A percentile compares a stretch with the other conserved stretches of the same genome.
These are phyloP conservation scores for Gomphus sp. DNA, from an alignment of 1,284 basidiomycete species.

Conservation along the genomic window DNA sequence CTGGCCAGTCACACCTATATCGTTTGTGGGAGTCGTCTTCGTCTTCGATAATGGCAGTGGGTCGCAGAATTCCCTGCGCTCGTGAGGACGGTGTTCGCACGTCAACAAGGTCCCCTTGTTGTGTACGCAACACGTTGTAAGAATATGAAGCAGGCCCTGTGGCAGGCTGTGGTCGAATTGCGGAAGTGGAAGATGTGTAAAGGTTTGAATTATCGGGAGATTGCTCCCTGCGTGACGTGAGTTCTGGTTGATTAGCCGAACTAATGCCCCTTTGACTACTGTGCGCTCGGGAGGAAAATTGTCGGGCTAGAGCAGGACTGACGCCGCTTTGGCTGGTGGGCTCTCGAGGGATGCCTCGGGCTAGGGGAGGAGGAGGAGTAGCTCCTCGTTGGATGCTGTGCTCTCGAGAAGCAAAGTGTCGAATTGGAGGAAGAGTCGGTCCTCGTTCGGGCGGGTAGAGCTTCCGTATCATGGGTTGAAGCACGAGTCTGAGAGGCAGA, in stretches of 20 bases:
- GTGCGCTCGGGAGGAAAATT: neutral
- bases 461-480: neutral
- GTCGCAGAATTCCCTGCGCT: conserved; percentile 9
- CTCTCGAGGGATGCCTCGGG: too few relatives aligned
- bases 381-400: neutral
- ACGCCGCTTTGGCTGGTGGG: too few relatives aligned
- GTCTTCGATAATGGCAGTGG: conserved; percentile 10
- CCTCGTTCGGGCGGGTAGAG: neutral
- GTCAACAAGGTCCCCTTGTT: conserved; percentile 10
- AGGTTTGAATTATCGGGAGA: neutral
- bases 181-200: neutral
- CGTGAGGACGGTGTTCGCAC: conserved; percentile 7
- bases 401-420: neutral
- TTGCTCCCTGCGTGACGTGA: neutral
- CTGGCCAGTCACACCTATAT: conserved; percentile 7
- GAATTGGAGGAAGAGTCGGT: neutral
- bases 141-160: conserved; percentile 7
- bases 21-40: conserved; percentile 10
- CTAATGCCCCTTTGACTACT: neutral
- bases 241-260: neutral
- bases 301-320: neutral
- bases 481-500: neutral
- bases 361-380: neutral
- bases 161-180: neutral
- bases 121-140: conserved; percentile 7